Evolutionary conservation across 2,329 filamentous ascomycete genomes (phyloP), one percentile per base, ranked within the genome.

Genomic region (Pseudogymnoascus sp.): DNA sequence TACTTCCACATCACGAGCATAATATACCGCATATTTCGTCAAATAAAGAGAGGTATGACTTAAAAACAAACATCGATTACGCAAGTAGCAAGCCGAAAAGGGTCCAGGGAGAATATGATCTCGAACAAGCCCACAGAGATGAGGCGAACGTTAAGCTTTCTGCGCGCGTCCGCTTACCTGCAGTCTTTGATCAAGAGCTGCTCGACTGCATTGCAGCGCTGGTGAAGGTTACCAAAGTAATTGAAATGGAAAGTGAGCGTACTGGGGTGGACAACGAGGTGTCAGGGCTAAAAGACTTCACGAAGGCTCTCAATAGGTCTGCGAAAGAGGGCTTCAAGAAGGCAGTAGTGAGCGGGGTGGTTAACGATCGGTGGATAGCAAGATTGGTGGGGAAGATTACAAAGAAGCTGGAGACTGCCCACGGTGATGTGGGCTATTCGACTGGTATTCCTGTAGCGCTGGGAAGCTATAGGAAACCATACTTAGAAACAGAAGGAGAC

Each of bases 191-290:
- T 63, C 80, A 83, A 64, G 76, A 78, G 18, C 72, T 83, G 3
- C 76, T 84, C 60, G 78, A 81, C 66, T 83, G 82, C 69, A 72
- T 79, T n/a, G 80, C 81, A 1, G 80, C 81, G 1, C 72, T 83
- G 0, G 77, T 83, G n/a, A 84, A 83, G 67, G 81, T 81, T 0
- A 82, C 78, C n/a, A 83, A 83, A 65, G 75, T 83, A 38, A 80
- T 83, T 52, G 81, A 83, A 66, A 71, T 79, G 25, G 80, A 83
- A 66, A 81, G 78, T 63, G 76, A 76, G 18, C 71, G 63, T 1
- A 67, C 66, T 11, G 65, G 60, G 11, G 65, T 72, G 63, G 68
- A 74, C 61, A 64, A 69, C 45, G 69, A 68, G 64, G 67, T 68
- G 66, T 59, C 70, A 67, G 71, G 63, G 33, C 72, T 68, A 67